A percentile compares a stretch with the other conserved stretches of the same genome.
These are phyloP conservation scores for Lipomyces oligophaga DNA, from an alignment of 805 yeast genomes.

Conservation along the genomic window DNA sequence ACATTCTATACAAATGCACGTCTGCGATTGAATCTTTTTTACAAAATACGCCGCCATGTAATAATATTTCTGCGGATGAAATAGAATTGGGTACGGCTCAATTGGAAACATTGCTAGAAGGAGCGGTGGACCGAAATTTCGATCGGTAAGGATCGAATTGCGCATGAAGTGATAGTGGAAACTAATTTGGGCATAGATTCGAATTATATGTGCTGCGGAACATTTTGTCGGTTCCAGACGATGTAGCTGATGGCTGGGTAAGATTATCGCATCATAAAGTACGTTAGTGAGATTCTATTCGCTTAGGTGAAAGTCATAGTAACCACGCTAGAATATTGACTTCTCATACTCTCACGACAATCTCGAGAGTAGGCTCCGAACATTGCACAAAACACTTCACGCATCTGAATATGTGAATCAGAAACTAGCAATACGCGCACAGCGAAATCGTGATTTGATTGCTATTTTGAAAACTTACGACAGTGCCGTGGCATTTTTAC, in stretches of 20 bases:
- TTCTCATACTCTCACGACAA: constrained; percentile 14
- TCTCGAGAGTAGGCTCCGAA: constrained; percentile 18
- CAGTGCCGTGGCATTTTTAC: constrained; percentile 19
- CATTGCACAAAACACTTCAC: constrained; percentile 23
- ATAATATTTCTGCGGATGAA: constrained; percentile 21
- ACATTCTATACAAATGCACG: constrained; percentile 75
- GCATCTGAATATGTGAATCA: constrained; percentile 23
- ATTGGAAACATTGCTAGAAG: constrained; percentile 70
- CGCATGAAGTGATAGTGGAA: too few relatives aligned
- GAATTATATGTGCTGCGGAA: constrained; percentile 80
- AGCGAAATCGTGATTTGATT: constrained; percentile 11
- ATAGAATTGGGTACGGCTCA: constrained; percentile 76
- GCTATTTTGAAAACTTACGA: constrained; percentile 11
- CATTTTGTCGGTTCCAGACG: constrained; percentile 65
- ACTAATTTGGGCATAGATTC: constrained; percentile 37
- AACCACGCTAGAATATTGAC: constrained; percentile 14
- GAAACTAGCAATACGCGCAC: constrained; percentile 9
- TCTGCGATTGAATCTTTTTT: constrained; percentile 71
- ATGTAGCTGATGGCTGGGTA: constrained; percentile 64
- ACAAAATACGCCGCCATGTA: constrained; percentile 38
- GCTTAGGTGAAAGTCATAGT: neutral
- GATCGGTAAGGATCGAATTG: constrained; percentile 52
- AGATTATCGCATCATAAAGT: constrained; percentile 65
- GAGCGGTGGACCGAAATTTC: constrained; percentile 72
- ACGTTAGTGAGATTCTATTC: constrained; percentile 16